These are phyloP conservation scores for Puccinia brachypodii DNA, from an alignment of 1,284 basidiomycete species.

Conservation along the genomic window DNA sequence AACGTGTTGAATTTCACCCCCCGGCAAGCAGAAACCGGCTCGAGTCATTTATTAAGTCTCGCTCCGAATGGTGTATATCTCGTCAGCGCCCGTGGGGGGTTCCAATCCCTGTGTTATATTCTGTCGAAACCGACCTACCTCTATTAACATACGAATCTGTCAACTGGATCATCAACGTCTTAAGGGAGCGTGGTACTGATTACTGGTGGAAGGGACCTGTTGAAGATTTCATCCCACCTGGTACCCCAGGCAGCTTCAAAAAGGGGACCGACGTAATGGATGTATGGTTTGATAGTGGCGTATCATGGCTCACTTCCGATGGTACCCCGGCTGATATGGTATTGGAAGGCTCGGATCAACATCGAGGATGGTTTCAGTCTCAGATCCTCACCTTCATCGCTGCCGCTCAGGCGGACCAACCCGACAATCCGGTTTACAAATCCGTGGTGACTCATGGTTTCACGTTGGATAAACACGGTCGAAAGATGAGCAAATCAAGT, in stretches of 20 bases:
- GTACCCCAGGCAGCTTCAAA: constrained; percentile 63
- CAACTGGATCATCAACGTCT: constrained; percentile 72
- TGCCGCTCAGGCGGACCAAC: constrained; percentile 32
- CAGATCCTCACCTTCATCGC: constrained; percentile 81
- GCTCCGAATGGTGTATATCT: constrained; percentile 99
- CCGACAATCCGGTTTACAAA: constrained; percentile 65
- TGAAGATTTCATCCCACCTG: constrained; percentile 74
- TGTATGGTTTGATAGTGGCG: constrained; percentile 99
- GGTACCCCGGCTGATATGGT: constrained; percentile 75
- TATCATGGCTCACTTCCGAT: constrained; percentile 82
- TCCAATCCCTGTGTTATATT: constrained; percentile 87
- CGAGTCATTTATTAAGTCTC: constrained; percentile 76
- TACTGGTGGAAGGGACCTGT: constrained; percentile 91
- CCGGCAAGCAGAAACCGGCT: constrained; percentile 75
- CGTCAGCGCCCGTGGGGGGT: constrained; percentile 98
- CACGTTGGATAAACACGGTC: constrained; percentile 84
- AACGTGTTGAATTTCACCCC: constrained; percentile 76
- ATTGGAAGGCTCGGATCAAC: constrained; percentile 94
- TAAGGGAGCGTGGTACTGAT: constrained; percentile 71
- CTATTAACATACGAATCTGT: constrained; percentile 71
- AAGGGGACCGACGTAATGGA: constrained; percentile 95
- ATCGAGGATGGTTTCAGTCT: constrained; percentile 99
- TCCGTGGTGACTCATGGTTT: constrained; percentile 87
- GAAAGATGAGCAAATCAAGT: constrained; percentile 98
- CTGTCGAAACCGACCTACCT: constrained; percentile 66